Evolutionary conservation across 1,139 yeast species (phyloP).

Genomic region (Kodamaea fungicola): DNA sequence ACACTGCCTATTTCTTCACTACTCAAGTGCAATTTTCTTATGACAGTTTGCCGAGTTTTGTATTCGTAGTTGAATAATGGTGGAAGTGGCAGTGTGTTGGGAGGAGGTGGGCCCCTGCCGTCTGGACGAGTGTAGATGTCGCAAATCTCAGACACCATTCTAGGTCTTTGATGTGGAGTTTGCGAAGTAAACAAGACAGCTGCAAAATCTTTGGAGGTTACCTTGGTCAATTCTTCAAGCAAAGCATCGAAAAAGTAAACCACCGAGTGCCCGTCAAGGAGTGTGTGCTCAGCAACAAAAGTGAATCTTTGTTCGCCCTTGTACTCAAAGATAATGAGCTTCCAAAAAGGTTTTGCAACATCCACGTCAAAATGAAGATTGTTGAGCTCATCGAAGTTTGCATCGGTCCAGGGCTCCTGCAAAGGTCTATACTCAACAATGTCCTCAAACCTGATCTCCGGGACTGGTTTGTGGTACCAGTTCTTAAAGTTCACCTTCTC

Average conservation of each 20-base stretch:
- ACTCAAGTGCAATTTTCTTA: too few species aligned
- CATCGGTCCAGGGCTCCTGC: background rate
- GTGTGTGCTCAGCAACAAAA: slow-evolving; percentile 31
- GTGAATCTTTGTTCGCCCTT: slow-evolving; percentile 19
- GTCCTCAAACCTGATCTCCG: slow-evolving; percentile 20
- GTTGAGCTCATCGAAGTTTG: slow-evolving; percentile 12
- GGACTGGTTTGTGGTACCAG: slow-evolving; percentile 19
- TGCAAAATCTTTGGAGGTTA: too few species aligned
- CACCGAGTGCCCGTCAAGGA: slow-evolving; percentile 36
- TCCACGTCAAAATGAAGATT: slow-evolving; percentile 15
- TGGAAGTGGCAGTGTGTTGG: too few species aligned
- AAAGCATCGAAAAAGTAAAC: slow-evolving; percentile 31
- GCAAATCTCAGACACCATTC: too few species aligned
- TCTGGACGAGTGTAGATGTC: too few species aligned
- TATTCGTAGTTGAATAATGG: too few species aligned
- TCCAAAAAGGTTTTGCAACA: slow-evolving; percentile 27
- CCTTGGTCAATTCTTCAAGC: slow-evolving; percentile 12
- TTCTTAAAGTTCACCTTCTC: slow-evolving; percentile 8
- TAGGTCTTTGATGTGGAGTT: too few species aligned
- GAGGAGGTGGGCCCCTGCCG: too few species aligned
- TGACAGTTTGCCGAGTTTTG: too few species aligned
- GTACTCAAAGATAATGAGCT: slow-evolving; percentile 18
- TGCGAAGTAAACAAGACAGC: too few species aligned
- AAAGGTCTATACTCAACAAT: slow-evolving; percentile 22
- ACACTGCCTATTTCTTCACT: too few species aligned